A percentile compares a stretch with the other conserved stretches of the same genome.
Evolutionary conservation across 495 filamentous ascomycete genomes (phyloP).

Genomic region (Hypoxylon cercidicola): DNA sequence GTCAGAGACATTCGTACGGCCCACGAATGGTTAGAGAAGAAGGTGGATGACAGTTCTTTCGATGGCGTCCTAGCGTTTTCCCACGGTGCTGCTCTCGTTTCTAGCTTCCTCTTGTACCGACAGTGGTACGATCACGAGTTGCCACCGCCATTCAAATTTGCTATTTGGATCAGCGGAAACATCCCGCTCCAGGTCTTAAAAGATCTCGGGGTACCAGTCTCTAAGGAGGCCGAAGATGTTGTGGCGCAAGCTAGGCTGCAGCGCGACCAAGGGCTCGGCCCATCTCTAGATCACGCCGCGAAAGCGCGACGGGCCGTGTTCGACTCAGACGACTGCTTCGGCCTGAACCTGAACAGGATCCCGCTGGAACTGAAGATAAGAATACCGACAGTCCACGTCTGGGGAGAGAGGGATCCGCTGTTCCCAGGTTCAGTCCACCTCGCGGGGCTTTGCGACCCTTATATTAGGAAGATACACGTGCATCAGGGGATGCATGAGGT

Average conservation of each 20-base stretch:
- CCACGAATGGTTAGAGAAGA: conserved; percentile 58
- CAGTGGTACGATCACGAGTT: conserved; percentile 43
- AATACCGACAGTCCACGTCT: conserved; percentile 72
- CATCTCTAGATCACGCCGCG: conserved; percentile 43
- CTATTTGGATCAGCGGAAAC: conserved; percentile 69
- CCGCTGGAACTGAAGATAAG: conserved; percentile 54
- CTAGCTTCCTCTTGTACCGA: conserved; percentile 57
- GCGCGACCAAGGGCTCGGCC: conserved; percentile 43
- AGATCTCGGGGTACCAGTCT: conserved; percentile 61
- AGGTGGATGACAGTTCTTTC: conserved; percentile 66
- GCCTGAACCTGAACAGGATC: conserved; percentile 61
- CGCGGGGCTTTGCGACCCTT: conserved; percentile 62
- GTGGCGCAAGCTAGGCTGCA: conserved; percentile 43
- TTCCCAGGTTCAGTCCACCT: conserved; percentile 66
- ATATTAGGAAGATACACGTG: conserved; percentile 59
- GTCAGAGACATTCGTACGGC: conserved; percentile 51
- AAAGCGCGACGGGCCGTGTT: conserved; percentile 34
- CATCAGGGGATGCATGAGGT: conserved; percentile 69
- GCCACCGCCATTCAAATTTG: conserved; percentile 65
- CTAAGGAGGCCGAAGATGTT: conserved; percentile 53
- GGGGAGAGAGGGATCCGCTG: conserved; percentile 67
- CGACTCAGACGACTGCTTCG: conserved; percentile 58
- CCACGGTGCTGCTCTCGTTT: conserved; percentile 65
- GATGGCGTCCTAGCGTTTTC: conserved; percentile 70
- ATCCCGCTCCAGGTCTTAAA: conserved; percentile 60